These are phyloP conservation scores for Heliamphora exappendiculata DNA, from an alignment of 148 eudicot genomes.

Conservation along the genomic window DNA sequence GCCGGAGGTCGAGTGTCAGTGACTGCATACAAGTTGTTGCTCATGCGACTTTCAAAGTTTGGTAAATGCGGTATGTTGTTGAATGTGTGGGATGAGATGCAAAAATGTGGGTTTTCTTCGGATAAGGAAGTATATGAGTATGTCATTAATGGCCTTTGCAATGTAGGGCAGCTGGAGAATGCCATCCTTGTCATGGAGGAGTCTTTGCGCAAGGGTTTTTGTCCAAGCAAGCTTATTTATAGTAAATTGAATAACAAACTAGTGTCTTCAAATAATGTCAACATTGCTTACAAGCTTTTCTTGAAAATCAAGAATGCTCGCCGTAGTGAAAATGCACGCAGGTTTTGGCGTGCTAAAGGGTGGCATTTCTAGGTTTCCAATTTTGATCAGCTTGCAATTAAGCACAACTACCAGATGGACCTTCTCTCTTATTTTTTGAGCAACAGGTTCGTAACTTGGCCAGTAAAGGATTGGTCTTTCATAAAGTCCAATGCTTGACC, in stretches of 20 bases:
- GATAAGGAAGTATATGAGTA: slow-evolving; percentile 76
- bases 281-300: slow-evolving; percentile 65
- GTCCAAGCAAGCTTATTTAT: slow-evolving; percentile 68
- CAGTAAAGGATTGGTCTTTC: neutral
- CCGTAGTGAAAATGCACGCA: slow-evolving; percentile 55
- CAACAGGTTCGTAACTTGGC: neutral
- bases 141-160: slow-evolving; percentile 75
- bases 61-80: slow-evolving; percentile 89
- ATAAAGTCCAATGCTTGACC: neutral
- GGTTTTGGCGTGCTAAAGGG: slow-evolving; percentile 72
- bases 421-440: neutral
- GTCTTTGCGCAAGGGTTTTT: slow-evolving; percentile 61
- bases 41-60: slow-evolving; percentile 76
- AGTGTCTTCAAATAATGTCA: slow-evolving; percentile 54
- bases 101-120: slow-evolving; percentile 56
- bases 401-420: neutral
- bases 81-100: slow-evolving; percentile 81
- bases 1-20: slow-evolving; percentile 55
- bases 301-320: slow-evolving; percentile 67
- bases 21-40: slow-evolving; percentile 65
- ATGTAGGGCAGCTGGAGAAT: slow-evolving; percentile 80
- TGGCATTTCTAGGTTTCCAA: slow-evolving; percentile 62
- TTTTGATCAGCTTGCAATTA: neutral
- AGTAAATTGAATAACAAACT: slow-evolving; percentile 69
- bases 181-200: slow-evolving; percentile 81